phyloP scores from a whole-genome alignment of 2,329 filamentous ascomycete genomes.

The Chaetomiaceae sp. region DNA sequence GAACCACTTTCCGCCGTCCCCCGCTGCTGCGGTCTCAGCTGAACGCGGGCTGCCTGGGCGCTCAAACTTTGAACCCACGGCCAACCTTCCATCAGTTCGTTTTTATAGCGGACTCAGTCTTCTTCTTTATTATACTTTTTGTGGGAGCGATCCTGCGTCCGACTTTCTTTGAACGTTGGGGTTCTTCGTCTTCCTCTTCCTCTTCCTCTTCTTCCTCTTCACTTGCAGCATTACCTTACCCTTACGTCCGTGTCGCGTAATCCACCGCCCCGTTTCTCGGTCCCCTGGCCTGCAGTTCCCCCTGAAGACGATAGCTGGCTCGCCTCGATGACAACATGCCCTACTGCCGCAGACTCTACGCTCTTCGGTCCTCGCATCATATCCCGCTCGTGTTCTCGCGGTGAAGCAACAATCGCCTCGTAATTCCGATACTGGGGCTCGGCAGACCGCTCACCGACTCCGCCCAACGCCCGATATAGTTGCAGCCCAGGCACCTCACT shows the following conservation, averaged over 20 bases:
- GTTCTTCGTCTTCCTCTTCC: not conserved
- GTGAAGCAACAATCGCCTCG: slow-evolving; percentile 5
- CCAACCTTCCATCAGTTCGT: not conserved
- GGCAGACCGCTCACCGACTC: slow-evolving; percentile 10
- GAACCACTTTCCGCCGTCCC: slow-evolving; percentile 6
- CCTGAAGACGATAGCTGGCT: slow-evolving; percentile 1
- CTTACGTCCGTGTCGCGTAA: not conserved
- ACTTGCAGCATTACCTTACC: too few relatives aligned
- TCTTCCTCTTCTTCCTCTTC: not conserved
- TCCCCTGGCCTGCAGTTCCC: slow-evolving; percentile 5
- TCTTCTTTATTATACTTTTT: slow-evolving; percentile 1
- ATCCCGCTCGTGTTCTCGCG: slow-evolving; percentile 1
- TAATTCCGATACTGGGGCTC: not conserved
- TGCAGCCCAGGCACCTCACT: slow-evolving; percentile 1
- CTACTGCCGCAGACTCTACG: slow-evolving; percentile 13
- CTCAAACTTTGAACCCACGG: not conserved
- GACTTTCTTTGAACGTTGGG: not conserved
- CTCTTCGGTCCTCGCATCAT: slow-evolving; percentile 12
- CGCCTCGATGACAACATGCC: slow-evolving; percentile 28
- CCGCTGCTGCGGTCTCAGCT: slow-evolving; percentile 16
- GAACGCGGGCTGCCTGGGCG: slow-evolving; percentile 17
- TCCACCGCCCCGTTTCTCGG: slow-evolving; percentile 1
- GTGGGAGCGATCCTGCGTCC: not conserved
- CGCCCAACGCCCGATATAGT: slow-evolving; percentile 10
- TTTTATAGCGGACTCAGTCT: not conserved